Evolutionary conservation across 805 yeast species (phyloP), one percentile per base, ranked within the genome.

Genomic region (Scheffersomyces lignosus): DNA sequence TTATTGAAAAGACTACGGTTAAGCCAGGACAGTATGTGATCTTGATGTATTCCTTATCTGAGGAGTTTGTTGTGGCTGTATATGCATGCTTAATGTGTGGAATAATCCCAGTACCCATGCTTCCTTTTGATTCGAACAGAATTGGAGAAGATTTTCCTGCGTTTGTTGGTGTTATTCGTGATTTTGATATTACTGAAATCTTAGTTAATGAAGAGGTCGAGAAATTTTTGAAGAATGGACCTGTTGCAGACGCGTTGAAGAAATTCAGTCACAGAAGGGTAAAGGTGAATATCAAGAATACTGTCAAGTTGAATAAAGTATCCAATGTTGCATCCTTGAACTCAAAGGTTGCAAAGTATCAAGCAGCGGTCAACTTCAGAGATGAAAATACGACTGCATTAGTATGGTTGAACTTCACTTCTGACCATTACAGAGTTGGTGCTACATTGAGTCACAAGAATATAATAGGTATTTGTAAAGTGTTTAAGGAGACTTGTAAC

Each of bases 401-500:
- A 40, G 68, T 88, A 0, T 80, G 93, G 84, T 57, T 86, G 12
- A 71, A 78, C 44, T 82, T 81, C 71, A 77, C 86, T 0, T 71
- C 89, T 0, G 96, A 88, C 50, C 84, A 84, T 49, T 70, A 77
- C 14, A 69, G 85, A 38, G 71, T 77, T 0, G 87, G 84, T 0
- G 73, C 75, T 2, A 65, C 66, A 14, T 59, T 77, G 43, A 79
- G 78, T 16, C 93, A 86, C 55, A 64, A 71, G 27, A 75, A 78
- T 33, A 65, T 93, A 9, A 61, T 90, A 48, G 83, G 87, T 2
- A 75, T 87, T 58, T 89, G 97, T 60, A 88, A 90, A 51, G 85
- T 87, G 15, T 75, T 88, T 53, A 91, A 93, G 49, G 97, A 91
- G 55, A 91, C 98, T 0, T 87, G 96, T 52, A 91, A 87, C 43